A percentile compares a stretch with the other conserved stretches of the same genome.
These are phyloP conservation scores for Poteriospumella lacustris DNA, from an alignment of 108 stramenopile species.

Conservation along the genomic window DNA sequence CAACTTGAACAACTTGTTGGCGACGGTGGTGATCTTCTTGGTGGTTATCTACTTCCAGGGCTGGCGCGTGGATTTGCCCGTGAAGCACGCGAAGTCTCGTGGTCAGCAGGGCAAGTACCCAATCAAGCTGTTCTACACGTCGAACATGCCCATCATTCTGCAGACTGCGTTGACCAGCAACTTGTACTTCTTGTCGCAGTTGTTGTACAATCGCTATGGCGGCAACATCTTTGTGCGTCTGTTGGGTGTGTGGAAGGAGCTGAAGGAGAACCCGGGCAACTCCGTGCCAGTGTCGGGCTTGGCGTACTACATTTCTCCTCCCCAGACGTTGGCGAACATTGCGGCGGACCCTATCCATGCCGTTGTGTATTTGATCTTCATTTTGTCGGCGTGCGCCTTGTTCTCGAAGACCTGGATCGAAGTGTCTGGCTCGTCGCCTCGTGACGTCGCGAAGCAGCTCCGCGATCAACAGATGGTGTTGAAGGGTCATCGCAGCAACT, in stretches of 20 bases:
- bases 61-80: slow-evolving; percentile 94
- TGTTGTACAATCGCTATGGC: slow-evolving; percentile 93
- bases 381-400: slow-evolving; percentile 90
- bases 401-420: slow-evolving; percentile 99
- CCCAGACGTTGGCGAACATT: slow-evolving; percentile 78
- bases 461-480: slow-evolving; percentile 97
- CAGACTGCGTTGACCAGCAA: slow-evolving; percentile 96
- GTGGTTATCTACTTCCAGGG: slow-evolving; percentile 99
- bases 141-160: slow-evolving; percentile 99
- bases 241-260: slow-evolving; percentile 94
- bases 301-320: slow-evolving; percentile 99
- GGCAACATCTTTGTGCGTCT: slow-evolving; percentile 92
- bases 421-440: slow-evolving; percentile 87
- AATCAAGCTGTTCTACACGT: slow-evolving; percentile 94
- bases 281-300: slow-evolving; percentile 95
- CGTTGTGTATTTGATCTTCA: slow-evolving; percentile 93
- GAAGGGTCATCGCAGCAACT: slow-evolving; percentile 94
- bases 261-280: slow-evolving; percentile 72
- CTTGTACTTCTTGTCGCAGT: slow-evolving; percentile 95
- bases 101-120: slow-evolving; percentile 72
- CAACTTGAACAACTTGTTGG: slow-evolving; percentile 92
- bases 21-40: slow-evolving; percentile 88
- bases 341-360: slow-evolving; percentile 97
- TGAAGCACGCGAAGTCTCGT: slow-evolving; percentile 94
- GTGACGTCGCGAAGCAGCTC: slow-evolving; percentile 97